A percentile compares a stretch with the other conserved stretches of the same genome.
These are phyloP conservation scores for Asterella californica DNA, from an alignment of 225 moss, liverwort and hornwort genomes.

Conservation along the genomic window DNA sequence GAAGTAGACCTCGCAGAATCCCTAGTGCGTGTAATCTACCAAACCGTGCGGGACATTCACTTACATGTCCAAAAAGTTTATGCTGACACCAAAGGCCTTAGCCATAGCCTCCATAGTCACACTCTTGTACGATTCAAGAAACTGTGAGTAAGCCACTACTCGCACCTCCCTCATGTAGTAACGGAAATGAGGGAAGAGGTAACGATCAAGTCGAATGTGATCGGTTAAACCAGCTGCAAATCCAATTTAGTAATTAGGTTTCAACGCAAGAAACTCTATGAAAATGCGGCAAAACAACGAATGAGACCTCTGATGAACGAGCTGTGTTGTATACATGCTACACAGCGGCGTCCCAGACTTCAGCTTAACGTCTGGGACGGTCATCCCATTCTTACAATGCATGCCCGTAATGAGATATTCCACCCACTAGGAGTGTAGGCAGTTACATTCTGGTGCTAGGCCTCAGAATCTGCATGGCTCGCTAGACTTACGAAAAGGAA, in stretches of 20 bases:
- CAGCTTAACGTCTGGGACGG: too few relatives aligned
- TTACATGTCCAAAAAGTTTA: slow-evolving; percentile 75
- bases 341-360: too few relatives aligned
- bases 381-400: too few relatives aligned
- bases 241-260: neutral
- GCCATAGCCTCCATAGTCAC: slow-evolving; percentile 99
- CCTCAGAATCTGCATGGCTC: too few relatives aligned
- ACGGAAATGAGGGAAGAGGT: slow-evolving; percentile 81
- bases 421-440: too few relatives aligned
- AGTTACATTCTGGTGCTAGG: too few relatives aligned
- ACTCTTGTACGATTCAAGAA: slow-evolving; percentile 96
- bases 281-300: too few relatives aligned
- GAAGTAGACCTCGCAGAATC: neutral
- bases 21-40: neutral
- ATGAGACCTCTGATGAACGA: too few relatives aligned
- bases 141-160: slow-evolving; percentile 93
- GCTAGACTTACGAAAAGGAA: too few relatives aligned
- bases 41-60: slow-evolving; percentile 1
- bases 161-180: slow-evolving; percentile 99
- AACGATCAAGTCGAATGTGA: slow-evolving; percentile 83
- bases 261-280: too few relatives aligned
- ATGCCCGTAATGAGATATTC: too few relatives aligned
- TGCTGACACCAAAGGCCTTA: slow-evolving; percentile 88
- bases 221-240: slow-evolving; percentile 83
- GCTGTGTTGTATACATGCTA: too few relatives aligned